Evolutionary conservation across 371 early-diverging fungal species (phyloP), one percentile per base, ranked within the genome.

Genomic region (Rhizopus arrhizus): DNA sequence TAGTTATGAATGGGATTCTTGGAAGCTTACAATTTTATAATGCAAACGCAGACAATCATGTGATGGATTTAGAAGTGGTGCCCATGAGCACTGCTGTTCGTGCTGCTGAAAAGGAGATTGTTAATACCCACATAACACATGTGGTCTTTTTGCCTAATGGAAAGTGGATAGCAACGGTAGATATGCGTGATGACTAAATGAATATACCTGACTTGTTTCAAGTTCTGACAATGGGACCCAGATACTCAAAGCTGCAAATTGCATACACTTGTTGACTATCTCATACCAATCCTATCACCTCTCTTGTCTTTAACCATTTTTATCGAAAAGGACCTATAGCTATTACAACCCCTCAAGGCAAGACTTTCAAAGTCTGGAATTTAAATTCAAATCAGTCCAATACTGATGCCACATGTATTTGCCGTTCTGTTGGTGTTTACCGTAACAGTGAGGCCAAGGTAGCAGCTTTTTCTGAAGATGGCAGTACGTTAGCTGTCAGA

Each of bases 141-240:
- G 86, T 90, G n/a, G 86, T 88, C 6, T 94, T 90, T 69, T 84
- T 88, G 33, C 65, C 66, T 5, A 82, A 81, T 55, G 95, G 90
- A 29, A 73, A 81, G 28, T 95, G 95, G 95, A 92, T 95, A 93
- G 90, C 86, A 1, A 94, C 95, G 2, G 89, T 94, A 2, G 88
- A 83, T 65, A 81, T 78, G 41, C 81, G 82, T 16, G 79, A 84
- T 59, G 85, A 86, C 59, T 64, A 78, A 13, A 73, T 72, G 53
- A 82, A 78, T 2, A 80, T 81, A 1, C 69, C 78, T 0, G 91
- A 91, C 64, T 63, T 80, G 43, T 88, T 86, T 64, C 74, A 95
- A 94, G 79, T 90, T 95, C 60, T 95, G 95, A 94, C 66, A 74
- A 32, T 91, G 86, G 68, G 83, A 91, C 60, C 78, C 85, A 11